Percentiles rank a stretch among this genome's conserved stretches.
phyloP scores from a whole-genome alignment of 345 rosid species.

The Anacardium occidentale region DNA sequence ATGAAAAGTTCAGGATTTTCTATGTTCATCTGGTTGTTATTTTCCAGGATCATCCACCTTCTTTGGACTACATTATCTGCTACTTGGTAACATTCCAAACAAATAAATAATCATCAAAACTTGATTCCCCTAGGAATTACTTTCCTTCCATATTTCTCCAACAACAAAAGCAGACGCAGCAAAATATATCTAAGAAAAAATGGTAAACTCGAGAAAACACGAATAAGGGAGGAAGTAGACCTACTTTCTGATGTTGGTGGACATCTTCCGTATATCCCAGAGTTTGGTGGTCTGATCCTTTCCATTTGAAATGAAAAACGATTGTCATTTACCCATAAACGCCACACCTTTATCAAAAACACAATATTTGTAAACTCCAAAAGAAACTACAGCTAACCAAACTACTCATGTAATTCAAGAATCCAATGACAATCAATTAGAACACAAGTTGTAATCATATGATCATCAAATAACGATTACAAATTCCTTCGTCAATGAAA shows the following conservation, averaged over 20 bases:
- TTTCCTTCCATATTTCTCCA: background rate
- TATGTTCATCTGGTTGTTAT: background rate
- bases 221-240: conserved; percentile 2
- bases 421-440: background rate
- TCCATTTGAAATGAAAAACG: conserved; percentile 51
- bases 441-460: too few relatives aligned
- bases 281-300: conserved; percentile 72
- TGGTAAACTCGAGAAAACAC: too few relatives aligned
- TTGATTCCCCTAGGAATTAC: background rate
- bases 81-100: background rate
- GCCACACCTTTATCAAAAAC: background rate
- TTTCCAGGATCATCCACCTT: background rate
- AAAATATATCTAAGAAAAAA: too few relatives aligned
- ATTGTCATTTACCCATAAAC: background rate
- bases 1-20: too few relatives aligned
- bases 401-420: background rate
- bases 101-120: background rate
- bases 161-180: too few relatives aligned
- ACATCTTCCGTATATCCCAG: conserved; percentile 78
- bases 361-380: background rate
- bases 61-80: background rate
- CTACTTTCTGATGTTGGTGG: conserved; percentile 39
- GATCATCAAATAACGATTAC: too few relatives aligned
- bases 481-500: too few relatives aligned
- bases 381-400: background rate